Conservation (phyloP, 768 basidiomycete species). For the Hemileccinum impolitum region DNA sequence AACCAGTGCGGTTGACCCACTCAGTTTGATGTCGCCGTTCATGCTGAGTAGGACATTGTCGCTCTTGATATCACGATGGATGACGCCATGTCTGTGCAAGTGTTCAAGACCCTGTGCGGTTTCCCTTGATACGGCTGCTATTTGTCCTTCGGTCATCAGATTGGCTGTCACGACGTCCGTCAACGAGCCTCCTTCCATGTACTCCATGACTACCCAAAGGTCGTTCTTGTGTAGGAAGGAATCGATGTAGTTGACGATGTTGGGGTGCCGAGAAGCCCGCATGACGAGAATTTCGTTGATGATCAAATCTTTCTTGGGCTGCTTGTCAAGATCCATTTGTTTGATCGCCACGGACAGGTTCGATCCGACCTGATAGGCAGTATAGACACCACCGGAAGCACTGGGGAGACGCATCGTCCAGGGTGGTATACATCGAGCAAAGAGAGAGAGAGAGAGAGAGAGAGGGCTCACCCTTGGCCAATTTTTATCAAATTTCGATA, state of each 20-base stretch:
- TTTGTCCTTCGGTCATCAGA: slow-evolving; percentile 98
- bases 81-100: slow-evolving; percentile 93
- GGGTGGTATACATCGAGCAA: neutral
- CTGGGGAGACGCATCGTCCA: slow-evolving; percentile 37
- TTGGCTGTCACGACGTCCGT: slow-evolving; percentile 91
- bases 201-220: slow-evolving; percentile 99
- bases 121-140: slow-evolving; percentile 93
- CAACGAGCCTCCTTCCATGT: slow-evolving; percentile 94
- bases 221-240: slow-evolving; percentile 98
- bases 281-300: slow-evolving; percentile 99
- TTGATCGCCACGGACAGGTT: slow-evolving; percentile 97
- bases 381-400: slow-evolving; percentile 97
- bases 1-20: slow-evolving; percentile 51
- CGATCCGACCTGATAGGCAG: slow-evolving; percentile 95
- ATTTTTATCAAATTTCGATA: slow-evolving; percentile 95
- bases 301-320: slow-evolving; percentile 98
- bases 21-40: slow-evolving; percentile 96
- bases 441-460: no score
- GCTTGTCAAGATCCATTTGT: slow-evolving; percentile 99
- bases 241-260: slow-evolving; percentile 99
- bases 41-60: slow-evolving; percentile 94
- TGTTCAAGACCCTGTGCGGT: slow-evolving; percentile 92
- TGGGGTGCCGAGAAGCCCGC: slow-evolving; percentile 95
- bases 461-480: slow-evolving; percentile 86
- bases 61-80: slow-evolving; percentile 98